These are phyloP conservation scores for Xylaria arbuscula DNA, from an alignment of 2,329 filamentous ascomycete species.

Conservation along the genomic window DNA sequence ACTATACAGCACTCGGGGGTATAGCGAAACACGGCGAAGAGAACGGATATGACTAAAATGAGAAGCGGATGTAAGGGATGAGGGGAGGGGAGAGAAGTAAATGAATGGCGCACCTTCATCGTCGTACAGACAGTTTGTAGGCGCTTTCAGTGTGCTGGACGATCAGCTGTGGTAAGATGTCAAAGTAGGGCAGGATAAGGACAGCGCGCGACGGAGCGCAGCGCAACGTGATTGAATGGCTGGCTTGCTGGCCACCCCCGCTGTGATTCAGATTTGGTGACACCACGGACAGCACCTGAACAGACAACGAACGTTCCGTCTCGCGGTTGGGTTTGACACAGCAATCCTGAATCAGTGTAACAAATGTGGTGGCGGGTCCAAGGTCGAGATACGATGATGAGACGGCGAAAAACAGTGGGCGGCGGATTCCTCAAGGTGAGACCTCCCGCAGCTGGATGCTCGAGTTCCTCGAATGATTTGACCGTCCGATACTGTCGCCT, in stretches of 20 bases:
- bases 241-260: conserved; percentile 38
- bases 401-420: conserved; percentile 40
- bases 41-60: conserved; percentile 33
- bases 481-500: conserved; percentile 36
- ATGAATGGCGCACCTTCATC: conserved; percentile 53
- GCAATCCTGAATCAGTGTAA: conserved; percentile 50
- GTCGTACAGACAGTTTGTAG: conserved; percentile 46
- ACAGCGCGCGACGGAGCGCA: conserved; percentile 41
- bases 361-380: conserved; percentile 41
- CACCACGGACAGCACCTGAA: conserved; percentile 44
- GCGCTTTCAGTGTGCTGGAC: conserved; percentile 43
- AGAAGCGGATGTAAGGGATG: conserved; percentile 21
- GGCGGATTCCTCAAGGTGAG: conserved; percentile 45
- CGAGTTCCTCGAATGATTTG: conserved; percentile 37
- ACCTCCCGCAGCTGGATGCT: conserved; percentile 43
- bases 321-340: conserved; percentile 46
- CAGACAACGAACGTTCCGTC: conserved; percentile 36
- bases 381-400: conserved; percentile 42
- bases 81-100: conserved; percentile 34
- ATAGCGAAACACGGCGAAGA: conserved; percentile 30
- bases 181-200: conserved; percentile 37
- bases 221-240: conserved; percentile 36
- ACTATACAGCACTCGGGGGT: conserved; percentile 23
- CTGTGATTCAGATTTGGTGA: conserved; percentile 45
- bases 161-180: conserved; percentile 37